These are phyloP conservation scores for Rhodotorula sp. DNA, from an alignment of 1,284 basidiomycete genomes.

Conservation along the genomic window DNA sequence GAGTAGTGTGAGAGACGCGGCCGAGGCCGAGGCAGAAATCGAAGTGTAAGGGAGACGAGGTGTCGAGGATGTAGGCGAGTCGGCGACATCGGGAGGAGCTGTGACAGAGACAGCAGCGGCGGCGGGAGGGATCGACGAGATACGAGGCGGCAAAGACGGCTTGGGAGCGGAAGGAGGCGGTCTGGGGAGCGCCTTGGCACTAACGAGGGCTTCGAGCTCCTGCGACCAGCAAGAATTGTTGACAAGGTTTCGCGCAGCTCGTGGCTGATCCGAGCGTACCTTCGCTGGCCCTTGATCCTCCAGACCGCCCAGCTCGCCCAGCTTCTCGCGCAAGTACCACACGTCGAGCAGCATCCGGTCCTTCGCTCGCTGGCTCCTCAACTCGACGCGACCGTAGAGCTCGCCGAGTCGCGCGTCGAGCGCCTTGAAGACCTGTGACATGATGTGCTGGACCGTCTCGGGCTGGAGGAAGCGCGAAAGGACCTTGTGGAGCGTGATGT, in stretches of 20 bases:
- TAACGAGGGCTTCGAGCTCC: slow-evolving; percentile 29
- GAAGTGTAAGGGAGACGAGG: background rate
- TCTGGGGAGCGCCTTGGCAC: slow-evolving; percentile 15
- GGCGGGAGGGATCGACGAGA: slow-evolving; percentile 1
- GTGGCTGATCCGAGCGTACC: background rate
- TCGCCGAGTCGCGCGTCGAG: slow-evolving; percentile 84
- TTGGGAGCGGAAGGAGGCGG: background rate
- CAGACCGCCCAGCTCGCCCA: slow-evolving; percentile 43
- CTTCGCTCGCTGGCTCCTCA: slow-evolving; percentile 77
- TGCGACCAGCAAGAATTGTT: background rate
- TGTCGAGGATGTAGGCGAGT: background rate
- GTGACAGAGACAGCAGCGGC: background rate
- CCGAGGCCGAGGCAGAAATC: background rate
- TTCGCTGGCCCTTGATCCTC: slow-evolving; percentile 30
- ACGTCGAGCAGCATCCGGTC: slow-evolving; percentile 50
- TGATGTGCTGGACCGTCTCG: slow-evolving; percentile 81
- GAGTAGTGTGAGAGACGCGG: background rate
- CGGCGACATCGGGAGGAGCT: background rate
- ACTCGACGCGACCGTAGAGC: slow-evolving; percentile 74
- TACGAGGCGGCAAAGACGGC: slow-evolving; percentile 1
- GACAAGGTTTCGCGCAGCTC: background rate
- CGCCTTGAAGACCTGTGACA: slow-evolving; percentile 86
- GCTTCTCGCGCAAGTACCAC: slow-evolving; percentile 31
- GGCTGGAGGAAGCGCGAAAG: slow-evolving; percentile 81
- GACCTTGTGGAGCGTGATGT: slow-evolving; percentile 93